Conservation (phyloP, 2,329 filamentous ascomycete species). For the Talaromyces sp. region DNA sequence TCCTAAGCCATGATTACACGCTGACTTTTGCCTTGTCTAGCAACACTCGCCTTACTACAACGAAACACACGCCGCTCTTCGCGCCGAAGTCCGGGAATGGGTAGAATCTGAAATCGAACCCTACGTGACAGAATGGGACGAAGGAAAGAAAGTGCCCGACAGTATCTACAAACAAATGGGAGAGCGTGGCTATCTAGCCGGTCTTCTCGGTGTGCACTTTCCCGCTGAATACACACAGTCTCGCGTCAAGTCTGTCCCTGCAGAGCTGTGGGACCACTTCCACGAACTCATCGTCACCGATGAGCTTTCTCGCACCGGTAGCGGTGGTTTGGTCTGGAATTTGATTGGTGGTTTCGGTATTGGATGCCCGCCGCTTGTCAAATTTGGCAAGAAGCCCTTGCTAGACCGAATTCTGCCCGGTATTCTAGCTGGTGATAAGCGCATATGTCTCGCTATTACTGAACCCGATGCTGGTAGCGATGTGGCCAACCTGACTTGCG, state of each 20-base stretch:
- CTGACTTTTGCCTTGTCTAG: conserved; percentile 42
- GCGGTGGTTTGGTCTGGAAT: conserved; percentile 95
- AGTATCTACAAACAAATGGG: conserved; percentile 95
- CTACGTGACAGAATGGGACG: conserved; percentile 92
- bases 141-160: conserved; percentile 83
- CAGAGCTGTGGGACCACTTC: conserved; percentile 96
- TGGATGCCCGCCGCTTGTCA: conserved; percentile 84
- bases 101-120: conserved; percentile 86
- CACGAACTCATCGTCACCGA: conserved; percentile 96
- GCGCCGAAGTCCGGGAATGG: conserved; percentile 88
- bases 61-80: conserved; percentile 85
- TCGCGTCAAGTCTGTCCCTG: conserved; percentile 70
- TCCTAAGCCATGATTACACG: too few relatives aligned
- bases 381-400: conserved; percentile 82
- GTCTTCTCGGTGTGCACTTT: conserved; percentile 76
- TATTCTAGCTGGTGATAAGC: conserved; percentile 87
- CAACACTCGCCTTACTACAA: conserved; percentile 98
- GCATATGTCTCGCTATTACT: conserved; percentile 95
- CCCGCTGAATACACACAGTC: conserved; percentile 70
- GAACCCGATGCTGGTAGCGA: conserved; percentile 94
- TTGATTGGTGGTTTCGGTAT: conserved; percentile 96
- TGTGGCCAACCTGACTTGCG: conserved; percentile 91
- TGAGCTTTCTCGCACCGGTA: conserved; percentile 83
- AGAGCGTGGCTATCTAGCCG: conserved; percentile 84
- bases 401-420: conserved; percentile 84